phyloP scores from a whole-genome alignment of 2,329 filamentous ascomycete genomes.

The Arthrobotrys musiformis region DNA sequence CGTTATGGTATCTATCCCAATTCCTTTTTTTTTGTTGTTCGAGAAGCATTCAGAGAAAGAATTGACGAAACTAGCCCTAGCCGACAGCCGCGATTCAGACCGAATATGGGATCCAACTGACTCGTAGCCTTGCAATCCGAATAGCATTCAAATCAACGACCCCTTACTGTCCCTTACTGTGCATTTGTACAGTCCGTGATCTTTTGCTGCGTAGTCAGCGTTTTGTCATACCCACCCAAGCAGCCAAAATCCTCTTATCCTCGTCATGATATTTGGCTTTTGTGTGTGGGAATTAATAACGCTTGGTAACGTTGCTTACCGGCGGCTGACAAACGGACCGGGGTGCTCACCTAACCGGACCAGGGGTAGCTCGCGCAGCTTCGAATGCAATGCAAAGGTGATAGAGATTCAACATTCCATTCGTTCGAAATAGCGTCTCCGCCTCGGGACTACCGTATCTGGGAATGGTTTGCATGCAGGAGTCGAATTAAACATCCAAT shows the following conservation, averaged over 20 bases:
- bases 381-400: background rate
- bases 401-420: background rate
- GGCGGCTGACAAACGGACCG: slow-evolving; percentile 49
- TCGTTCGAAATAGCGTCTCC: slow-evolving; percentile 9
- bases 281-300: slow-evolving; percentile 37
- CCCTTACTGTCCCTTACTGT: no score
- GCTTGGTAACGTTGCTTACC: slow-evolving; percentile 53
- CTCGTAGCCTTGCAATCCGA: background rate
- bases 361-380: slow-evolving; percentile 2
- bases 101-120: background rate
- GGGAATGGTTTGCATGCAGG: slow-evolving; percentile 7
- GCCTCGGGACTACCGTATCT: slow-evolving; percentile 15
- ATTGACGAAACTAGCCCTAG: background rate
- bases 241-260: background rate
- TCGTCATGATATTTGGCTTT: background rate
- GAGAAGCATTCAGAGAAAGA: background rate
- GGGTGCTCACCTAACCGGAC: slow-evolving; percentile 15
- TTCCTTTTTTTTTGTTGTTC: no score
- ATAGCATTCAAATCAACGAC: background rate
- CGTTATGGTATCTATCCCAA: no score
- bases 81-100: slow-evolving; percentile 1
- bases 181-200: background rate
- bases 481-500: slow-evolving; percentile 14
- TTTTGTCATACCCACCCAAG: slow-evolving; percentile 42
- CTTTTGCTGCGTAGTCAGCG: slow-evolving; percentile 42